Evolutionary conservation across 2,329 filamentous ascomycete species (phyloP).

Genomic region (Dryadomyces quercus-mongolicae): DNA sequence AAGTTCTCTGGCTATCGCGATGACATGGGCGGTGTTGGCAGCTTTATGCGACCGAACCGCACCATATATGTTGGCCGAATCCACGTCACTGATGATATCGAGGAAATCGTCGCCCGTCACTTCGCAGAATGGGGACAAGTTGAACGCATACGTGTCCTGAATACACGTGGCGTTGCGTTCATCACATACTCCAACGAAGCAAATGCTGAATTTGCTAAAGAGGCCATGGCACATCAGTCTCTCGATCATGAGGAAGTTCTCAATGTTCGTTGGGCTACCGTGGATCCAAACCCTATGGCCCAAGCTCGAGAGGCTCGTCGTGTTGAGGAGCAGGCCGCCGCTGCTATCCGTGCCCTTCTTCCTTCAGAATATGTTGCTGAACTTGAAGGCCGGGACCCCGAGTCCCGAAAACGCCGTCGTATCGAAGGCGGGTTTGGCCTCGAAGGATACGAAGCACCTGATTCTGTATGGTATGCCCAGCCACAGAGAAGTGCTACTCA

Average conservation of each 20-base stretch:
- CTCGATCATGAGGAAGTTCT: conserved; percentile 86
- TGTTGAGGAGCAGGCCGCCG: conserved; percentile 92
- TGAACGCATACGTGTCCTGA: conserved; percentile 78
- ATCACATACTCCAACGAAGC: conserved; percentile 88
- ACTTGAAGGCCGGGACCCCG: conserved; percentile 81
- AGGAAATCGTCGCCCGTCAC: conserved; percentile 88
- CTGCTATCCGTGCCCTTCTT: conserved; percentile 77
- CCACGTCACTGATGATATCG: conserved; percentile 91
- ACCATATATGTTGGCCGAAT: conserved; percentile 91
- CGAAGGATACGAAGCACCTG: conserved; percentile 84
- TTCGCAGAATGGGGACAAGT: conserved; percentile 95
- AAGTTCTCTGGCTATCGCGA: conserved; percentile 89
- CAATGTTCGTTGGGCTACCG: conserved; percentile 94
- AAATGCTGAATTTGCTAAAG: conserved; percentile 82
- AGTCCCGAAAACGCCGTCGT: conserved; percentile 76
- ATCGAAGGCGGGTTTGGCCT: conserved; percentile 83
- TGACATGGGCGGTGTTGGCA: conserved; percentile 95
- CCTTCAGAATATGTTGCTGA: conserved; percentile 87
- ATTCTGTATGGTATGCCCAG: conserved; percentile 85
- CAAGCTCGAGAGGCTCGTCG: conserved; percentile 80
- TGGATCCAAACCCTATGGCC: conserved; percentile 89
- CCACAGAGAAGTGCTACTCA: conserved; percentile 38
- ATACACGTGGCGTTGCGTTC: conserved; percentile 81
- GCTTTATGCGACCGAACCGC: conserved; percentile 85
- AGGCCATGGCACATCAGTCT: conserved; percentile 90